Evolutionary conservation across 768 basidiomycete species (phyloP).

Genomic region (Kwoniella shandongensis): DNA sequence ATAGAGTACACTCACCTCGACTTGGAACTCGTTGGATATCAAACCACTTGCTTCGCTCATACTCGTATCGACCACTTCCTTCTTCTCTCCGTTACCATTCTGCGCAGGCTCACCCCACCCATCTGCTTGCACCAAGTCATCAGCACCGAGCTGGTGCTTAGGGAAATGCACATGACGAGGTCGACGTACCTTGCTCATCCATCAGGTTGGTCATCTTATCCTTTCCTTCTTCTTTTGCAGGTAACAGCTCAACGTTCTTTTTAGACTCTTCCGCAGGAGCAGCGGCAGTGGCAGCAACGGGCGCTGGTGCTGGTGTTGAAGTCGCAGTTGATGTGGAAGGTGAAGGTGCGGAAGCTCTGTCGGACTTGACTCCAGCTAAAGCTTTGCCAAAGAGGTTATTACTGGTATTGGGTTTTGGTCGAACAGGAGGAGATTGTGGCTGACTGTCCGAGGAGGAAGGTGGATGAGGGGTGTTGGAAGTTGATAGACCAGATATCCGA

Average conservation of each 20-base stretch:
- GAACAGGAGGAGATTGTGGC: conserved; percentile 14
- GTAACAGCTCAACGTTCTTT: conserved; percentile 5
- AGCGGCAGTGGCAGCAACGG: conserved; percentile 2
- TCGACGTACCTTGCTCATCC: conserved; percentile 10
- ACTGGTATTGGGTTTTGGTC: conserved; percentile 26
- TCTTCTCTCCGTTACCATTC: conserved; percentile 5
- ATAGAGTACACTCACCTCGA: conserved; percentile 46
- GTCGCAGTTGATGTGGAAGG: conserved; percentile 3
- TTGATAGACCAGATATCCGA: conserved; percentile 39
- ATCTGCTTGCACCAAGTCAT: neutral
- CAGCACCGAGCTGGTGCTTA: neutral
- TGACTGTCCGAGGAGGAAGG: conserved; percentile 1
- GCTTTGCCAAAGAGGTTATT: conserved; percentile 41
- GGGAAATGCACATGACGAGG: neutral
- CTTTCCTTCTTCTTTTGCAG: conserved; percentile 7
- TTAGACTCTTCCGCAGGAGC: neutral
- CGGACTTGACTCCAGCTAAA: conserved; percentile 37
- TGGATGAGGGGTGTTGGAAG: conserved; percentile 9
- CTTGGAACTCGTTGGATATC: conserved; percentile 41
- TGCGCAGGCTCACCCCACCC: conserved; percentile 14
- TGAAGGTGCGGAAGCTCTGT: conserved; percentile 7
- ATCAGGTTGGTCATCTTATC: conserved; percentile 12
- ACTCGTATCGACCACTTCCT: conserved; percentile 9
- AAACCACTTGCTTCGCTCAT: conserved; percentile 31
- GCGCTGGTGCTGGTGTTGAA: conserved; percentile 12